Evolutionary conservation across 2,329 filamentous ascomycete genomes (phyloP).

Genomic region (Zasmidium citrigriseum): DNA sequence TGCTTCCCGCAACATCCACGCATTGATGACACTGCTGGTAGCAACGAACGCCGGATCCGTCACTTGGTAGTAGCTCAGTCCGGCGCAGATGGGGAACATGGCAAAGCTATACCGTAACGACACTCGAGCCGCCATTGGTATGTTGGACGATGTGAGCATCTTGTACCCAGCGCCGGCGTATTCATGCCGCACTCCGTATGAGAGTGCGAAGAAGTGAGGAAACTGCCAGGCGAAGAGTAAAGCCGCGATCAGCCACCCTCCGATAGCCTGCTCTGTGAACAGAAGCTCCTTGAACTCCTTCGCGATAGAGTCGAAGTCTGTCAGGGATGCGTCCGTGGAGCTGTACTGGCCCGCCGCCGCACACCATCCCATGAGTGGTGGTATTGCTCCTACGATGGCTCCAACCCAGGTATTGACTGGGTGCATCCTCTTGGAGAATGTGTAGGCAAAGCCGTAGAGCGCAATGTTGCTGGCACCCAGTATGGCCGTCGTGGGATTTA

Average conservation of each 20-base stretch:
- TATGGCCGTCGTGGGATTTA: conserved; percentile 89
- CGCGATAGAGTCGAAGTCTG: conserved; percentile 21
- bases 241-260: conserved; percentile 85
- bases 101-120: conserved; percentile 81
- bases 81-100: conserved; percentile 84
- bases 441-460: conserved; percentile 90
- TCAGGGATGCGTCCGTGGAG: conserved; percentile 30
- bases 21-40: conserved; percentile 79
- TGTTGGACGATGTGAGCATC: conserved; percentile 85
- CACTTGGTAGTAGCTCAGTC: conserved; percentile 74
- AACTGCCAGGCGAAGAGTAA: conserved; percentile 96
- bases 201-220: conserved; percentile 94
- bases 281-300: conserved; percentile 36
- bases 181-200: conserved; percentile 84
- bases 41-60: conserved; percentile 84
- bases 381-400: conserved; percentile 87
- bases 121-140: conserved; percentile 80
- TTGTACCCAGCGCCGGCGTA: conserved; percentile 71
- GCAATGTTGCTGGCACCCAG: conserved; percentile 82
- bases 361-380: conserved; percentile 96
- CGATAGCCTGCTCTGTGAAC: conserved; percentile 45
- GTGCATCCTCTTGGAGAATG: conserved; percentile 83
- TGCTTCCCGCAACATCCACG: conserved; percentile 80
- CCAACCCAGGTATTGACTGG: conserved; percentile 94
- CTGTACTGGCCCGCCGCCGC: conserved; percentile 89